Evolutionary conservation across 371 early-diverging fungal genomes (phyloP), one percentile per base, ranked within the genome.

Genomic region (Mortierella sp.): DNA sequence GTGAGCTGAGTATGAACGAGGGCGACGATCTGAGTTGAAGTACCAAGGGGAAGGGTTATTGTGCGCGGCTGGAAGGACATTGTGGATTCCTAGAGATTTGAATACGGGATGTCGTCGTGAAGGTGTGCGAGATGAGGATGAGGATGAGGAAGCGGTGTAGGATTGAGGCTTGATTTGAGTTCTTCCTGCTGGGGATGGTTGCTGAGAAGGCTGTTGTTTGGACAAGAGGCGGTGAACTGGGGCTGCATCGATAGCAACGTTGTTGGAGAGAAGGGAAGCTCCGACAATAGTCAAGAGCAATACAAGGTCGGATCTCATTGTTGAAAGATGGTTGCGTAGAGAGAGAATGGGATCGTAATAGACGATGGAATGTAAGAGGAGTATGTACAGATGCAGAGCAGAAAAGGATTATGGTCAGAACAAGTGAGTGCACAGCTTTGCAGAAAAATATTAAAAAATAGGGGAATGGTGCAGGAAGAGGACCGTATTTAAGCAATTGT

Each of bases 241-340:
- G 6, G 61, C 68, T 10, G 75, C 75, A 2, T 75, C 61, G 9
- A 51, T 22, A 51, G 60, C 55, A 23, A 26, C 28, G 60, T 32
- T 63, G 61, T 43, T 62, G 53, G 23, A 32, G 59, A 60, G 3
- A 59, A 76, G 17, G n/a, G 59, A 53, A 37, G 61, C 68, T 31
- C 72, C 64, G 47, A 76, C n/a, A 34, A 60, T 9, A 4, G 76
- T 26, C 3, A 49, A 19, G 26, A 76, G 37, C 15, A 76, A n/a
- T 3, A 47, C 47, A 51, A 76, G 29, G 17, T 49, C 42, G 12
- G 71, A 37, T 43, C 23, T 28, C 26, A 62, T 71, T 37, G 13
- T 55, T 59, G 34, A 34, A 19, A 47, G 29, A 37, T 37, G 37
- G n/a, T 37, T 37, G 37, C 10, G 37, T 37, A n/a, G n/a, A n/a